Percentiles rank a stretch among this genome's conserved stretches.
These are phyloP conservation scores for Piper longum DNA, from an alignment of 164 flowering plant species.

Conservation along the genomic window DNA sequence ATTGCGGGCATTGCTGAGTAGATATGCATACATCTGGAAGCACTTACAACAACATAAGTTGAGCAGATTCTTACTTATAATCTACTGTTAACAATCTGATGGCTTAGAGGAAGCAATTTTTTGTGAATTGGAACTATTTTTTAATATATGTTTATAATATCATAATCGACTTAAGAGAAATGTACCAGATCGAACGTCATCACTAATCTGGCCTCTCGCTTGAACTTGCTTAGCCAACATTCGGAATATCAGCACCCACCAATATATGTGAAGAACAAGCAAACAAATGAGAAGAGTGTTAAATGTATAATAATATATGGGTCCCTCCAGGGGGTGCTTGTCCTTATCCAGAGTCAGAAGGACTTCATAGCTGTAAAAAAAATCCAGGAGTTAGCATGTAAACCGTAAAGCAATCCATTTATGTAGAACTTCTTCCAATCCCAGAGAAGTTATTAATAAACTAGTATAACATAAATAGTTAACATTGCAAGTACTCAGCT, in stretches of 20 bases:
- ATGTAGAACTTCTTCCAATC: background rate
- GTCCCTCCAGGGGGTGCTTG: conserved; percentile 52
- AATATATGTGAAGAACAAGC: conserved; percentile 80
- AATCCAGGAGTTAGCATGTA: background rate
- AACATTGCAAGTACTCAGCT: background rate
- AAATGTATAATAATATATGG: conserved; percentile 74
- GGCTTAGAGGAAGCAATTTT: too few relatives aligned
- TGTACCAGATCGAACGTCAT: conserved; percentile 91
- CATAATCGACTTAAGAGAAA: background rate
- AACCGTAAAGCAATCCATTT: background rate
- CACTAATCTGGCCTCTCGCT: conserved; percentile 72
- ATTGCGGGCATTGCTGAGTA: too few relatives aligned
- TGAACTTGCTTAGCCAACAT: conserved; percentile 87
- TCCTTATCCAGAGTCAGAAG: conserved; percentile 45
- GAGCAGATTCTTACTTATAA: too few relatives aligned
- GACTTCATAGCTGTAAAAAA: conserved; percentile 70
- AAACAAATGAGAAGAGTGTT: conserved; percentile 69
- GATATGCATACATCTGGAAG: too few relatives aligned
- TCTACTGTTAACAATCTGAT: too few relatives aligned
- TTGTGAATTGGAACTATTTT: too few relatives aligned
- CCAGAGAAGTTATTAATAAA: background rate
- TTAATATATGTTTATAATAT: too few relatives aligned
- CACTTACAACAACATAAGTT: too few relatives aligned
- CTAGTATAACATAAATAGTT: background rate
- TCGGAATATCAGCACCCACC: conserved; percentile 82